Percentiles rank a stretch among this genome's conserved stretches.
Conservation (phyloP, 2,329 filamentous ascomycete genomes). For the Hymenoscyphus infarciens region DNA sequence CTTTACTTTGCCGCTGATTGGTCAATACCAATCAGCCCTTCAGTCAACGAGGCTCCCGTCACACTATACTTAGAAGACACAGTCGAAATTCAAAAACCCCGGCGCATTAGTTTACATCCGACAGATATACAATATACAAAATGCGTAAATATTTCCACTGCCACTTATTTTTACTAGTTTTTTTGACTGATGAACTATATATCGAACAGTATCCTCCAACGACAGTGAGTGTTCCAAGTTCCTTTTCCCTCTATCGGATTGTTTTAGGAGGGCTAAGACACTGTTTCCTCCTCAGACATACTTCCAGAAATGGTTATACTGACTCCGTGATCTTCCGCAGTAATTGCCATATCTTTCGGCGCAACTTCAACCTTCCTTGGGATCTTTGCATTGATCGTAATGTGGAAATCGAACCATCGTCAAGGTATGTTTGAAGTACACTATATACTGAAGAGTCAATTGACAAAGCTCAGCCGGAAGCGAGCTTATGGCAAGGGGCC, state of each 20-base stretch:
- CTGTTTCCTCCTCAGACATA: too few relatives aligned
- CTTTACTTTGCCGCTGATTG: neutral
- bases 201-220: neutral
- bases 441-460: neutral
- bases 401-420: neutral
- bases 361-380: neutral
- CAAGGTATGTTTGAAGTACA: neutral
- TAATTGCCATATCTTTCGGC: neutral
- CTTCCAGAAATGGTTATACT: too few relatives aligned
- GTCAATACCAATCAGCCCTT: neutral
- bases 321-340: too few relatives aligned
- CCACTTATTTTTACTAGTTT: neutral
- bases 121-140: neutral
- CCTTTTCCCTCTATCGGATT: too few relatives aligned
- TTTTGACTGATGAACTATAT: neutral
- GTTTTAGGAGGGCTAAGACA: too few relatives aligned
- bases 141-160: neutral
- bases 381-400: neutral
- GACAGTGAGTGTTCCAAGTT: neutral
- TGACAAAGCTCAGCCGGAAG: neutral
- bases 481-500: neutral
- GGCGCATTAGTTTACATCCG: neutral
- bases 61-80: neutral
- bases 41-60: neutral
- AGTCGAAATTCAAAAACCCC: neutral